phyloP scores from a whole-genome alignment of 768 basidiomycete species.

The Jaapia argillacea region DNA sequence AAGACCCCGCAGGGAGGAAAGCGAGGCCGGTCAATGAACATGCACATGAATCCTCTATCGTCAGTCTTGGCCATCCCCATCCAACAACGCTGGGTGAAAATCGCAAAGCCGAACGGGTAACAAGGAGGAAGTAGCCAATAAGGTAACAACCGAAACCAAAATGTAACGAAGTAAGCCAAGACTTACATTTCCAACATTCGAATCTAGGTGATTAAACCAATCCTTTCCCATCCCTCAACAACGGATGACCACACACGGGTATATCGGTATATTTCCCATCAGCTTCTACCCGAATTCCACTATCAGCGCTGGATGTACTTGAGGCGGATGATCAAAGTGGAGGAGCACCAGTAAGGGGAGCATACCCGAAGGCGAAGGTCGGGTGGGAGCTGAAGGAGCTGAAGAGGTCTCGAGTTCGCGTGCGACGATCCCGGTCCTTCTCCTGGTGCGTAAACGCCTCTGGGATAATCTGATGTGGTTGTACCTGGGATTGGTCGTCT shows the following conservation, averaged over 20 bases:
- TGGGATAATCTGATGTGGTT: constrained; percentile 43
- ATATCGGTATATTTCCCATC: constrained; percentile 54
- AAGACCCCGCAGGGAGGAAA: not conserved
- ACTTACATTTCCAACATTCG: constrained; percentile 59
- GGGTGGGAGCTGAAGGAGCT: not conserved
- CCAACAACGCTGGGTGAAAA: no score
- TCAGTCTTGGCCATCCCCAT: no score
- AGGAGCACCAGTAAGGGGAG: constrained; percentile 21
- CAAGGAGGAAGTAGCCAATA: no score
- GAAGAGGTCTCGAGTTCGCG: constrained; percentile 1
- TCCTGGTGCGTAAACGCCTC: constrained; percentile 51
- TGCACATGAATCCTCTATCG: no score
- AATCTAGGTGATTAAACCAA: constrained; percentile 62
- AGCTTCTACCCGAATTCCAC: constrained; percentile 21
- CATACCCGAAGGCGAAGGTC: constrained; percentile 11
- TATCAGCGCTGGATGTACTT: not conserved
- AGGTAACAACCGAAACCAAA: no score
- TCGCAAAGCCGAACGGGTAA: no score
- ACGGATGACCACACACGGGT: constrained; percentile 58
- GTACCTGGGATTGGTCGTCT: constrained; percentile 6
- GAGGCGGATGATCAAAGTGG: constrained; percentile 8
- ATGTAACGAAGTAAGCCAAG: no score
- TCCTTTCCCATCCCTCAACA: constrained; percentile 48
- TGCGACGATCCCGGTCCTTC: constrained; percentile 10
- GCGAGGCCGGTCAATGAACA: no score